phyloP scores from a whole-genome alignment of 148 eudicot genomes.

The Nepenthes gracilis region DNA sequence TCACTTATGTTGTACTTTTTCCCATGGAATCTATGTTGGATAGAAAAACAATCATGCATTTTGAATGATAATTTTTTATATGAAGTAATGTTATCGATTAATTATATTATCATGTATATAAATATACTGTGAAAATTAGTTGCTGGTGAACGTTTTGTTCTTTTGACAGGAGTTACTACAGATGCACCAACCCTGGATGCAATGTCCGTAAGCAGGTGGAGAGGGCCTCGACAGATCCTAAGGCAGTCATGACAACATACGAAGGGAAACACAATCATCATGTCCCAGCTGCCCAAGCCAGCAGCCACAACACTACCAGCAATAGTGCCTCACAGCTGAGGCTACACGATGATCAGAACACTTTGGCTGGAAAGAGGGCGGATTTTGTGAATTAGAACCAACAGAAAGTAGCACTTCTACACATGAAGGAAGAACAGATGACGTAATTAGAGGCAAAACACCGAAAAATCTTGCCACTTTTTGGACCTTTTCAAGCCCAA shows the following conservation, averaged over 20 bases:
- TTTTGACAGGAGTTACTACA: conserved; percentile 74
- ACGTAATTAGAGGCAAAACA: neutral
- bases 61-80: no score
- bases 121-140: no score
- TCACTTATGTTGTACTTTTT: no score
- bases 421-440: conserved; percentile 8
- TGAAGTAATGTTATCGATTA: no score
- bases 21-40: no score
- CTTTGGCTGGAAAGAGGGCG: neutral
- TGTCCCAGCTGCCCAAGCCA: conserved; percentile 65
- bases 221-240: conserved; percentile 72
- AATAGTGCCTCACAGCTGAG: conserved; percentile 18
- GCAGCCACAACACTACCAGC: conserved; percentile 58
- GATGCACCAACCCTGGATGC: conserved; percentile 70
- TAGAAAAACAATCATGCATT: no score
- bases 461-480: neutral
- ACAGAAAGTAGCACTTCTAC: conserved; percentile 2
- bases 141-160: neutral
- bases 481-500: neutral
- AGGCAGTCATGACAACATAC: conserved; percentile 82
- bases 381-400: conserved; percentile 2
- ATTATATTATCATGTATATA: no score
- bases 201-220: conserved; percentile 84
- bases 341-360: conserved; percentile 15
- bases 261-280: conserved; percentile 85